Evolutionary conservation across 768 basidiomycete genomes (phyloP), one percentile per base, ranked within the genome.

Genomic region (Mycena floridula): DNA sequence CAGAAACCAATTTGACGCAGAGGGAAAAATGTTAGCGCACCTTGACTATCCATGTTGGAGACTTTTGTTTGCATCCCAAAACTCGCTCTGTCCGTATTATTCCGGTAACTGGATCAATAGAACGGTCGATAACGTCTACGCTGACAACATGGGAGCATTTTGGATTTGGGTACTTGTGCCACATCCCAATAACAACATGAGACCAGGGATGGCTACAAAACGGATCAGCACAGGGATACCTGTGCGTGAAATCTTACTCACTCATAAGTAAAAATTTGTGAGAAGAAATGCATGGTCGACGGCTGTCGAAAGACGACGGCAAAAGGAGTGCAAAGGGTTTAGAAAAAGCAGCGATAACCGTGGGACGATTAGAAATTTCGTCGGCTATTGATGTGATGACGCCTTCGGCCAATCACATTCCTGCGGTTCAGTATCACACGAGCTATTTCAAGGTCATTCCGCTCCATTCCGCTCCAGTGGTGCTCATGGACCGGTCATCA

Each of bases 101-200:
- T 25, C 94, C 94, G 8, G 89, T 92, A 44, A 72, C 63, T 23
- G 89, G 78, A 67, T 95, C 83, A 11, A 95, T 74, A 11, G 82
- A 76, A 50, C 93, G 83, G 68, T 91, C 86, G 45, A 95, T 49
- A 23, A 92, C 90, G 63, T 92, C 89, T 58, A 92, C 77, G 51
- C 85, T 87, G 53, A 90, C 71, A 53, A 92, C 90, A 61, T 92
- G 90, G 20, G 85, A 77, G 65, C 89, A 91, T 57, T 87, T 87
- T 43, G 91, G 85, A 62, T 95, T 95, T 42, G 93, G 93, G 64
- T 96, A 96, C 74, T 96, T 96, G 53, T 85, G 83, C 86, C 90
- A 93, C 76, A 95, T 88, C 51, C 88, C 89, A 58, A 87, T 84
- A 50, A 92, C 81, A 53, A 94, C 90, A 69, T 91, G 89, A 48